Evolutionary conservation across 1,139 yeast genomes (phyloP).

Genomic region (Sugiyamaella neomexicana): DNA sequence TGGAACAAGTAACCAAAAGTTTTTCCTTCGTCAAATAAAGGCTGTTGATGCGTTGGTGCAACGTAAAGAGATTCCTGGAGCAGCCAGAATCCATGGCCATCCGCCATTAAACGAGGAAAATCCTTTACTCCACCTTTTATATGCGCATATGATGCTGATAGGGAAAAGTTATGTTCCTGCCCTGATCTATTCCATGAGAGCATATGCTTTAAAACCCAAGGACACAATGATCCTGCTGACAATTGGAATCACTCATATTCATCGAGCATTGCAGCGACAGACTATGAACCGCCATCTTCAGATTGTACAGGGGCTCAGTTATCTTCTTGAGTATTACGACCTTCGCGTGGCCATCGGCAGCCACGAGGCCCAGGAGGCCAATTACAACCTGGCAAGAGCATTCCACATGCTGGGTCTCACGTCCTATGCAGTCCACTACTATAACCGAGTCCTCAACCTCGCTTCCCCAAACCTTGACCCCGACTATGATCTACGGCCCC

Average conservation of each 20-base stretch:
- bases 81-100: slow-evolving; percentile 66
- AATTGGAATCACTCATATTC: slow-evolving; percentile 80
- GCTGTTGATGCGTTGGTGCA: slow-evolving; percentile 73
- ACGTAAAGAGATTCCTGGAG: slow-evolving; percentile 62
- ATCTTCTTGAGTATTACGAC: slow-evolving; percentile 67
- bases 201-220: slow-evolving; percentile 45
- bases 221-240: slow-evolving; percentile 80
- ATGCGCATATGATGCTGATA: slow-evolving; percentile 78
- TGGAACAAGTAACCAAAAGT: slow-evolving; percentile 84
- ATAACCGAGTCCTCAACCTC: slow-evolving; percentile 58
- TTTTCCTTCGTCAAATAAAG: slow-evolving; percentile 81
- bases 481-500: slow-evolving; percentile 60
- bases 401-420: slow-evolving; percentile 81
- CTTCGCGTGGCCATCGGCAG: slow-evolving; percentile 45
- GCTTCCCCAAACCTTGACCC: slow-evolving; percentile 36
- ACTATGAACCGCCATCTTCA: slow-evolving; percentile 85
- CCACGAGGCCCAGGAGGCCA: slow-evolving; percentile 69
- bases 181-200: slow-evolving; percentile 61
- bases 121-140: slow-evolving; percentile 71
- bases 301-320: slow-evolving; percentile 81
- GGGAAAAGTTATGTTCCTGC: slow-evolving; percentile 82
- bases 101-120: slow-evolving; percentile 48
- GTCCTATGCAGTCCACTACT: slow-evolving; percentile 69
- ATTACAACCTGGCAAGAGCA: slow-evolving; percentile 79
- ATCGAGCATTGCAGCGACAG: slow-evolving; percentile 87